Base-by-base conservation (phyloP, 768 basidiomycete genomes). In the Pisolithus sp. region DNA sequence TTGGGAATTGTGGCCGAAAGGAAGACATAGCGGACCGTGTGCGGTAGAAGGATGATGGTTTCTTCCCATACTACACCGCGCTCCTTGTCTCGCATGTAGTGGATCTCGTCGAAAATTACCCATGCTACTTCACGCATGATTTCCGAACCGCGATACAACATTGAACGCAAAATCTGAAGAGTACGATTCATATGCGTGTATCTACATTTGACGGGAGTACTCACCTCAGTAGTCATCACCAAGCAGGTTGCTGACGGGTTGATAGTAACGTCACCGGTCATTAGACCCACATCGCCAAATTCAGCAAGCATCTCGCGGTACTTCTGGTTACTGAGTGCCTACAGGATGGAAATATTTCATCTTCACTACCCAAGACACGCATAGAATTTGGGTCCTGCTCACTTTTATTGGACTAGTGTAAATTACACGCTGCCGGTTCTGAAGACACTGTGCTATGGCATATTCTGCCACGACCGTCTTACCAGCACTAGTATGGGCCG, bases 371-470 rank as follows among this genome's bases (percentile, higher is more conserved):
- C 31, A 53, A 49, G 30, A 38, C 38, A 54, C 42, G 55, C 56
- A 48, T 43, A 56, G 53, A 42, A 43, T 49, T 53, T 43, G 21
- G 47, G 50, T 57, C n/a, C 64, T 38, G 76, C 82, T 63, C 70
- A 93, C 95, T 82, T 99, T 99, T 73, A 99, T 99, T 50, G 96
- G 96, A 79, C 90, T 93, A 21, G 96, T 99, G 72, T 99, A 99
- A 55, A 98, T 96, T 60, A 98, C 95, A 68, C 96, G 79, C 71
- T 96, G 90, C 64, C 92, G 93, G 63, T 88, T 85, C 68, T 84
- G 85, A 61, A 99, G 74, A 77, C 90, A 94, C 67, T 93, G 91
- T 0, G 96, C 96, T 64, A 99, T 98, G 43, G 96, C 96, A 70
- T 98, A 99, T 75, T 99, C 96, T 43, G 96, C 96, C 54, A 99